Conservation (phyloP, 1,284 basidiomycete species). For the Gomphus bonarii region DNA sequence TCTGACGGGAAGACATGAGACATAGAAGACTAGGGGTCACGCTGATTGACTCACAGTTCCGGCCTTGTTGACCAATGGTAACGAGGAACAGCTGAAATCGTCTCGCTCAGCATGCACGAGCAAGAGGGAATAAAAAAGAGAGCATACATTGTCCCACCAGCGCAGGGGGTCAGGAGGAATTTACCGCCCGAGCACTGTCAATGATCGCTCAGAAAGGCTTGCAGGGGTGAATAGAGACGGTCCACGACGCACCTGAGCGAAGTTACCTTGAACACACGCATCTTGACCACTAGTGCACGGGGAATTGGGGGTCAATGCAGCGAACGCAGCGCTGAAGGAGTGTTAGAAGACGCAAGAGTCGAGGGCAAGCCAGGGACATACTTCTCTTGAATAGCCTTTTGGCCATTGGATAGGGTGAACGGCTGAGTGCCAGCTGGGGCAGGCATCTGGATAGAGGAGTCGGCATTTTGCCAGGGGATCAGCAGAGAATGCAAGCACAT, state of each 20-base stretch:
- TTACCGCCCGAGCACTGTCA: constrained; percentile 12
- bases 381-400: constrained; percentile 31
- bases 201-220: background rate
- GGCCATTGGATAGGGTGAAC: constrained; percentile 24
- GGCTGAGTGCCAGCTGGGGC: background rate
- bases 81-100: constrained; percentile 7
- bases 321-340: constrained; percentile 3
- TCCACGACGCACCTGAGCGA: constrained; percentile 6
- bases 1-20: background rate
- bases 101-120: background rate
- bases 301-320: constrained; percentile 2
- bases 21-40: background rate
- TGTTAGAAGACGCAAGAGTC: background rate
- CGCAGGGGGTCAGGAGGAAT: constrained; percentile 13
- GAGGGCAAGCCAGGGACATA: background rate
- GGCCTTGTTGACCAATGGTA: constrained; percentile 15
- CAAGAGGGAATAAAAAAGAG: background rate
- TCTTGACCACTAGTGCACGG: constrained; percentile 10
- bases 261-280: constrained; percentile 6
- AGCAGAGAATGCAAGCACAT: background rate
- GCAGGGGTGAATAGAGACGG: background rate
- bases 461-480: background rate
- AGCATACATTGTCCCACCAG: constrained; percentile 11
- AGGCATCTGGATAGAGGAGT: background rate
- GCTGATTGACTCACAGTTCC: constrained; percentile 11